Evolutionary conservation across 164 flowering plant genomes (phyloP), one percentile per base, ranked within the genome.

Genomic region (Taxillus chinensis): DNA sequence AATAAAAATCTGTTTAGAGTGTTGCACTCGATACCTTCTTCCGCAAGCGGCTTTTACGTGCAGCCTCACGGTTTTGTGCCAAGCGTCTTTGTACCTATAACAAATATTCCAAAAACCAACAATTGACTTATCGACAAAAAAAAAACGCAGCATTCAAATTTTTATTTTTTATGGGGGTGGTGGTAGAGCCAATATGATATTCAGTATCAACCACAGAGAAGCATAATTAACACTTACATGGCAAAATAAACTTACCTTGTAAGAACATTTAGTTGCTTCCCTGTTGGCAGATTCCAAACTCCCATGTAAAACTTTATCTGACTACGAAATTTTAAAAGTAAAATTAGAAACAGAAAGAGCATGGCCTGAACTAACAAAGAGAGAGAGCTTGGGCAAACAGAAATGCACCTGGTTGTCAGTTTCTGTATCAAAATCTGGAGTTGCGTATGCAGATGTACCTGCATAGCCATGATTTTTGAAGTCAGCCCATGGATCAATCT

Each of bases 41-140:
- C 62, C 99, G 75, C 63, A 88, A 55, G n/a, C 99, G 97, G 67
- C 99, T 90, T 76, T 93, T 93, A 37, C 97, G 90, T 56, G 99
- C 99, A 74, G 99, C 99, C 79, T 90, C 99, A 40, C 99, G 96
- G 70, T 93, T 93, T 74, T 93, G 99, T 61, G 92, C 96, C 61
- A 93, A 88, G 60, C 99, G 95, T 73, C 99, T 83, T 67, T 80
- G 78, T 60, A 84, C 76, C 98, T 85, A 80, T 14, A 71, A 61
- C 41, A 27, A 27, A 27, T 27, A 27, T 27, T 27, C 27, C 27
- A 27, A 27, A 27, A 27, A 2, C 27, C 27, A 27, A 27, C 27
- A 27, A 27, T 27, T 27, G 27, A 27, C 27, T 27, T 27, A 27
- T 27, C 27, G 27, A 27, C 27, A 27, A 27, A 27, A 27, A 27